These are phyloP conservation scores for Citrus medica DNA, from an alignment of 345 rosid species.

Conservation along the genomic window DNA sequence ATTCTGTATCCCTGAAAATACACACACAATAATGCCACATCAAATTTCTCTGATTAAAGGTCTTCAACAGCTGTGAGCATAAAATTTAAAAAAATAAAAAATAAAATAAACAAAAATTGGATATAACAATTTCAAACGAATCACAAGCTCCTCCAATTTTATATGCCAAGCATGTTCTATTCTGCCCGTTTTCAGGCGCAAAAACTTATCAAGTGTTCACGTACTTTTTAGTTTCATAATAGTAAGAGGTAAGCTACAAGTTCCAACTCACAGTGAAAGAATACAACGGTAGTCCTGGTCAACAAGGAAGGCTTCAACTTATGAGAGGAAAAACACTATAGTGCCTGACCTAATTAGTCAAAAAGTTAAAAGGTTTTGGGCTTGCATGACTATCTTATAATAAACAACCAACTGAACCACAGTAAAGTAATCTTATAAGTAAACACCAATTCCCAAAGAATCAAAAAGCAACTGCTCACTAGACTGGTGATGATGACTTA, in stretches of 20 bases:
- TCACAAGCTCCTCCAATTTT: neutral
- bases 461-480: neutral
- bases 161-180: neutral
- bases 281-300: neutral
- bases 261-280: neutral
- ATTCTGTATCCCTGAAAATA: constrained; percentile 72
- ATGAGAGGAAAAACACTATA: neutral
- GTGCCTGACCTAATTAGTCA: neutral
- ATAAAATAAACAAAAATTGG: no score
- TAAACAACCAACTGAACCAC: neutral
- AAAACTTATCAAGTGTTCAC: neutral
- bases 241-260: neutral
- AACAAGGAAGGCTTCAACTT: constrained; percentile 2
- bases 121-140: neutral
- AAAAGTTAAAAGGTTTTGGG: neutral
- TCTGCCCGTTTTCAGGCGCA: neutral
- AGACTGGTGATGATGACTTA: neutral
- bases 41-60: neutral
- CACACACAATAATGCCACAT: constrained; percentile 10
- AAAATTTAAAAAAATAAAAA: no score
- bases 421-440: neutral
- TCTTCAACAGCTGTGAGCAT: neutral
- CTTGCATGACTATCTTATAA: neutral
- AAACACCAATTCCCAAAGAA: neutral
- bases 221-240: neutral